A percentile compares a stretch with the other conserved stretches of the same genome.
Evolutionary conservation across 805 yeast genomes (phyloP).

Genomic region (Metschnikowia lunata): DNA sequence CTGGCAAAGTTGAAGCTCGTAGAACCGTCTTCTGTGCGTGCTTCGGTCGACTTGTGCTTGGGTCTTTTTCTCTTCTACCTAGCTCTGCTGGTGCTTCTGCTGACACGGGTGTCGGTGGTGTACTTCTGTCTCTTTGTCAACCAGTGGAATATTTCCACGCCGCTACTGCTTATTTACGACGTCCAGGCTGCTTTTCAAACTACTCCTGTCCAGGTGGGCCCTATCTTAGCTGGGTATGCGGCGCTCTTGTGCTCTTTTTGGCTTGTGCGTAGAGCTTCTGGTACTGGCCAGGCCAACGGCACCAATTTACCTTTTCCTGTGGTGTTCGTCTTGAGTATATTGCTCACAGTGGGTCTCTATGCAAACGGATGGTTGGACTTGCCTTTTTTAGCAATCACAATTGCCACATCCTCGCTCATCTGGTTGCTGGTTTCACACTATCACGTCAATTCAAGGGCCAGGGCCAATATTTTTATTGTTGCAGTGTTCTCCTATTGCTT

Average conservation of each 20-base stretch:
- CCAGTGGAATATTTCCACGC: constrained; percentile 28
- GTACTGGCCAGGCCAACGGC: background rate
- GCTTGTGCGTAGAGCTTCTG: constrained; percentile 7
- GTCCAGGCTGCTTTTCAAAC: constrained; percentile 13
- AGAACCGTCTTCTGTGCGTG: constrained; percentile 3
- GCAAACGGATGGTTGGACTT: constrained; percentile 3
- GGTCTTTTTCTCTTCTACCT: constrained; percentile 21
- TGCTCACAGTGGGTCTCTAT: constrained; percentile 1
- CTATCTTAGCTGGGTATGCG: constrained; percentile 18
- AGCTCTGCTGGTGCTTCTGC: constrained; percentile 23
- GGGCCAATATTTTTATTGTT: constrained; percentile 8
- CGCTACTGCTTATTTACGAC: constrained; percentile 26
- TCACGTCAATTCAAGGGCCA: constrained; percentile 4
- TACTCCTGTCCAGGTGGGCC: background rate
- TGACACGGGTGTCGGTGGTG: constrained; percentile 23
- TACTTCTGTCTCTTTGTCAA: constrained; percentile 28
- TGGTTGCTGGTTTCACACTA: constrained; percentile 10
- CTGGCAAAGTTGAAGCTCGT: constrained; percentile 8
- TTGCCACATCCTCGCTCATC: constrained; percentile 12
- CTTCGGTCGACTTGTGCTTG: constrained; percentile 15
- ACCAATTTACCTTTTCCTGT: constrained; percentile 1
- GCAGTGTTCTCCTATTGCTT: constrained; percentile 12
- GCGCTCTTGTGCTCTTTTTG: constrained; percentile 16
- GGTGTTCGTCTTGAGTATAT: background rate
- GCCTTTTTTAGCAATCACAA: constrained; percentile 12